Evolutionary conservation across 345 rosid species (phyloP), one percentile per base, ranked within the genome.

Genomic region (Trapa bicornis): DNA sequence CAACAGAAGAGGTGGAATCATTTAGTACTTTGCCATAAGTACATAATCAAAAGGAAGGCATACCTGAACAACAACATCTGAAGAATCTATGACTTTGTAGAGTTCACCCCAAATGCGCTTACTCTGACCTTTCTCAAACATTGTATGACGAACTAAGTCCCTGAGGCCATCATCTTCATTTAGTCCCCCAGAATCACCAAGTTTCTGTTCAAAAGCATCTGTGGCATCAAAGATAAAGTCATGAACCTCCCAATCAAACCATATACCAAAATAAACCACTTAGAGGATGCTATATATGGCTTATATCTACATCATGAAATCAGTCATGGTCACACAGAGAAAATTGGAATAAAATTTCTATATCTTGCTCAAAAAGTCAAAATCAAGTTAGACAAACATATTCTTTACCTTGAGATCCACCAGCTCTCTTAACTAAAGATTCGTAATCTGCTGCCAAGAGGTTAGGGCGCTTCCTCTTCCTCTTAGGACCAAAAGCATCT

Each of bases 71-170:
- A 94, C 83, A 41, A 94, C 99, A 79, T 91, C 97, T 45, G 99
- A 91, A 4, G 99, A 94, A 75, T 94, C 97, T 4, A 89, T 82
- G 53, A 94, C 99, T 86, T 94, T 89, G 85, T 94, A 94, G 64
- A 94, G 96, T 77, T 94, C 99, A 61, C 97, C 96, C 97, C 97
- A 91, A 77, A 94, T 87, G 66, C 96, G 96, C 76, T 94, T 94
- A 54, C 99, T 94, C 79, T 94, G 99, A 67, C 97, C 99, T 79
- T 91, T 94, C 75, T 91, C 97, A 84, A 94, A 94, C 96, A 94
- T 94, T 0, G 82, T 91, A 72, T 91, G 97, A 56, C 96, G 86
- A 66, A 94, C 97, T 72, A 94, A 80, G 65, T 91, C 97, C 75
- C 93, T 86, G 71, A 87, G 77, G 73, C 97, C 96, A 61, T 91